Evolutionary conservation across 257 asterid genomes (phyloP).

Genomic region (Penstemon barbatus): DNA sequence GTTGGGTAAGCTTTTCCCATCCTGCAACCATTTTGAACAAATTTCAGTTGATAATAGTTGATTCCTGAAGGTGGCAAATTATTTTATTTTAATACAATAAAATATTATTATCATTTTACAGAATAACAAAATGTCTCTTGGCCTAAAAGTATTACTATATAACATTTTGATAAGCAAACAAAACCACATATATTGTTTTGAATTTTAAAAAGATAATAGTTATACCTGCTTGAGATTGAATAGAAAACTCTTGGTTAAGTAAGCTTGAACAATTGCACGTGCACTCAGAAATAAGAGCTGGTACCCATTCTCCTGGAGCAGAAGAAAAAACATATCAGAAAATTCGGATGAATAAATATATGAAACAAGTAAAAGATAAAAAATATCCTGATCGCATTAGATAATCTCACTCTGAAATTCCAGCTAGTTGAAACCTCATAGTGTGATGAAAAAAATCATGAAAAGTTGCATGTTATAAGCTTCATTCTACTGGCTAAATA

Average conservation of each 20-base stretch:
- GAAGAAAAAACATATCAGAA: constrained; percentile 15
- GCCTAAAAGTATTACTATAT: not conserved
- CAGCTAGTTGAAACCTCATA: no score
- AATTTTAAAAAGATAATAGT: constrained; percentile 8
- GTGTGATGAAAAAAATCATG: no score
- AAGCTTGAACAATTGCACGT: constrained; percentile 97
- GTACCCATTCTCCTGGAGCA: constrained; percentile 86
- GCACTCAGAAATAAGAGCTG: constrained; percentile 97
- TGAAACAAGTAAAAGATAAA: not conserved
- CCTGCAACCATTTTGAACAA: constrained; percentile 54
- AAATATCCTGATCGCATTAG: not conserved
- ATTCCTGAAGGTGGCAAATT: not conserved
- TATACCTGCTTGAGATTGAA: constrained; percentile 94
- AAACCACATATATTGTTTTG: constrained; percentile 1
- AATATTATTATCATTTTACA: not conserved
- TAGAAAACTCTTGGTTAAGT: constrained; percentile 85
- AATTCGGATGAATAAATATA: not conserved
- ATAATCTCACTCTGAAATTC: not conserved
- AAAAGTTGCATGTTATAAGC: no score
- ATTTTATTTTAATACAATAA: not conserved
- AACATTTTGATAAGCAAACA: constrained; percentile 4
- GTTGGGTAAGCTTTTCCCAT: constrained; percentile 88
- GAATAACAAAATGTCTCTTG: not conserved
- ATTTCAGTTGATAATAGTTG: constrained; percentile 13
- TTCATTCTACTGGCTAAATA: no score